Percentiles rank a stretch among this genome's conserved stretches.
phyloP scores from a whole-genome alignment of 108 stramenopile genomes.

The Pseudonitzschia pungens region DNA sequence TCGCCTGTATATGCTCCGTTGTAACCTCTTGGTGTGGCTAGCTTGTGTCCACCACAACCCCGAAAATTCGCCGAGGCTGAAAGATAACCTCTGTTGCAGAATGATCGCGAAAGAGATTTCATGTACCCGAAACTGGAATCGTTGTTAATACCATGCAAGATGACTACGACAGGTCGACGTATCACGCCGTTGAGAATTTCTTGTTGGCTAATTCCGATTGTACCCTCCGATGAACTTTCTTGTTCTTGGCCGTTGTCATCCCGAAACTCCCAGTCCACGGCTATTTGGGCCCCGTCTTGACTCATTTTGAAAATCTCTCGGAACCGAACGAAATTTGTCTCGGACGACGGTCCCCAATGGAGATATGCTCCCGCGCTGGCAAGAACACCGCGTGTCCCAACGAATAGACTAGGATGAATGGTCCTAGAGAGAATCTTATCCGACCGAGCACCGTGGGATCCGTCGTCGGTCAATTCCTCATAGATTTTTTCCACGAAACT shows the following conservation, averaged over 20 bases:
- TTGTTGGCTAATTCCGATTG: conserved; percentile 16
- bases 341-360: conserved; percentile 42
- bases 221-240: neutral
- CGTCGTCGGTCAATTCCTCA: conserved; percentile 28
- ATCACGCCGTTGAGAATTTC: conserved; percentile 48
- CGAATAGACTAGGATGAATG: conserved; percentile 71
- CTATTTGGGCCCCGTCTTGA: conserved; percentile 68
- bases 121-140: conserved; percentile 88
- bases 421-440: conserved; percentile 52
- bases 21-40: conserved; percentile 74
- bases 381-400: conserved; percentile 72
- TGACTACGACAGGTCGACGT: conserved; percentile 63
- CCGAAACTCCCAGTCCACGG: conserved; percentile 77
- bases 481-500: conserved; percentile 29
- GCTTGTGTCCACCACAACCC: conserved; percentile 59
- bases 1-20: conserved; percentile 81
- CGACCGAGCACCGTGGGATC: conserved; percentile 5
- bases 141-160: conserved; percentile 87
- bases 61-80: conserved; percentile 80
- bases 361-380: conserved; percentile 75
- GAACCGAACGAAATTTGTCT: conserved; percentile 39
- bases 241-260: neutral
- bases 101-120: conserved; percentile 67
- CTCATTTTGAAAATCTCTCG: conserved; percentile 70
- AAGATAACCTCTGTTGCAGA: conserved; percentile 77